Evolutionary conservation across 768 basidiomycete species (phyloP), one percentile per base, ranked within the genome.

Genomic region (Podaxis rugospora): DNA sequence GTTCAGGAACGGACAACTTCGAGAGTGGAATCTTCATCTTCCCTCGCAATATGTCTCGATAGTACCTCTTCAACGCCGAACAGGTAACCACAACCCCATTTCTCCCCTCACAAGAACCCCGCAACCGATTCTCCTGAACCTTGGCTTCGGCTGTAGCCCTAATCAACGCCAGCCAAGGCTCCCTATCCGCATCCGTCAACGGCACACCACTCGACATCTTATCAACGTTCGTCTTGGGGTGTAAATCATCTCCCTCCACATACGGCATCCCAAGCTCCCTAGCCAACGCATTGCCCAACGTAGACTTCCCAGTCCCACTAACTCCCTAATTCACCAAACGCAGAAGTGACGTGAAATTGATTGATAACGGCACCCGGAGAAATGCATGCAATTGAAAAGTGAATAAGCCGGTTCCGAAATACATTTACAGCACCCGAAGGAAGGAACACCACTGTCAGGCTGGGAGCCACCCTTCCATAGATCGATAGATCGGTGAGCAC

Each of bases 191-290:
- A 68, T 97, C 95, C 2, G 79, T 87, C 64, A 98, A 76, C 4
- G 94, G 89, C 23, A 77, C 73, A 0, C 93, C 93, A 1, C 75
- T 69, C 4, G 85, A 74, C 95, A 98, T 97, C 81, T 98, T 98
- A 28, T 83, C 87, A 44, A 96, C 83, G 72, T 96, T 96, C 11
- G 82, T 72, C 23, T 77, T 68, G 0, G 95, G 90, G 69, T 98
- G 95, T 28, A 97, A 79, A 63, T 90, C 87, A 70, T 97, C 95
- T 28, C 90, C 95, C 68, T 98, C 95, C 62, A 93, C 76, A 75
- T 90, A 96, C 1, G 93, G 88, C 62, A 93, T 64, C n/a, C 71
- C 72, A 51, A 93, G 78, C 27, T 77, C 75, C 40, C 74, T 66
- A 5, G 90, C 82, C n/a, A 95, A 75, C 5, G 83, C 84, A 4